Base-by-base conservation (phyloP, 768 basidiomycete genomes). In the Clavaria fumosa region DNA sequence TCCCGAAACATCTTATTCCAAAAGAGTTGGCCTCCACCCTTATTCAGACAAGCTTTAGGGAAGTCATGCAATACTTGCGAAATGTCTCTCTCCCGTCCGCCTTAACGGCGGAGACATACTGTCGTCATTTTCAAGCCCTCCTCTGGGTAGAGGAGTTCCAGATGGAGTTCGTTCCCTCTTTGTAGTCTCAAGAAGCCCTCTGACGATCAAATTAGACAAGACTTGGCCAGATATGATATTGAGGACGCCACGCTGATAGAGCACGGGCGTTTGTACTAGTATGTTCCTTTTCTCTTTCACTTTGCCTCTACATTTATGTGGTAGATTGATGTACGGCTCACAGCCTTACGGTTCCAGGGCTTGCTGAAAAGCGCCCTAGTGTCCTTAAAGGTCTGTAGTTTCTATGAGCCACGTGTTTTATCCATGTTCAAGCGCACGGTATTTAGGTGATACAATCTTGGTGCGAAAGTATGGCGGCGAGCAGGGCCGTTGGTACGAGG, bases 311-410 rank as follows among this genome's bases (percentile, higher is more conserved):
- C 7, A 7, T 19, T n/a, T n/a, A n/a, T n/a, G n/a, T n/a, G n/a
- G n/a, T n/a, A 18, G 4, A 24, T 11, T 28, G 28, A 18, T 24
- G 41, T 41, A 34, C 22, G 15, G 11, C 5, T 26, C 15, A 11
- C 35, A 68, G 66, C 37, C 50, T 69, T 17, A 42, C 48, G 21
- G 63, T 69, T 17, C 63, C 68, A 10, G 72, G 71, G 1, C 51
- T 76, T 5, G 69, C 71, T 2, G 72, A 75, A 45, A 73, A 72
- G 39, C 58, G 72, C 1, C 69, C 72, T 0, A 68, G 68, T 41
- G 64, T 75, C 11, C 59, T 75, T 4, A 59, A 72, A 23, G 75
- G 75, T 62, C n/a, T n/a, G n/a, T 48, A 54, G 56, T 53, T 27
- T 3, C 40, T 43, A 28, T 19, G n/a, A 17, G 10, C 31, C 20